These are phyloP conservation scores for Fusarium sp. DNA, from an alignment of 2,329 filamentous ascomycete genomes.

Conservation along the genomic window DNA sequence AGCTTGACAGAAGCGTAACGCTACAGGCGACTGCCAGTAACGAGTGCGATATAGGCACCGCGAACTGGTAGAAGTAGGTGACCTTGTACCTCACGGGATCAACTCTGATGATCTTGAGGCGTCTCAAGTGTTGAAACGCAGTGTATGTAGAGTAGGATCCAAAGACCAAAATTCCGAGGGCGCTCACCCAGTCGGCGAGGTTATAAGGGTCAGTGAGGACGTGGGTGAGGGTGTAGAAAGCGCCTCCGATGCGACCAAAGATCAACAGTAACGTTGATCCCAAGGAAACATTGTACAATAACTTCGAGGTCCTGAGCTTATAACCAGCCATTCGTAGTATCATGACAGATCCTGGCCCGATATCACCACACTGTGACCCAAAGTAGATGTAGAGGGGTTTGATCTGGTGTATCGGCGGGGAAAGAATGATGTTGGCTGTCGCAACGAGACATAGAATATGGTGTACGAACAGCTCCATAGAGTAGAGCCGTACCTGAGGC, in stretches of 20 bases:
- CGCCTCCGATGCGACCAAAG: conserved; percentile 23
- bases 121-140: conserved; percentile 27
- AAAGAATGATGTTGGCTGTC: conserved; percentile 32
- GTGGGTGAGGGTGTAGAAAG: conserved; percentile 29
- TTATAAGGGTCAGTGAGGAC: conserved; percentile 33
- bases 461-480: conserved; percentile 37
- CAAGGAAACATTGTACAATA: conserved; percentile 25
- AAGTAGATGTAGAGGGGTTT: conserved; percentile 41
- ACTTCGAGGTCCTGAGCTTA: conserved; percentile 16
- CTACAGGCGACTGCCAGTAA: conserved; percentile 27
- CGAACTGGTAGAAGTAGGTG: conserved; percentile 4
- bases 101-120: conserved; percentile 21
- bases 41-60: conserved; percentile 30
- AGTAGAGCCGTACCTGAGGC: conserved; percentile 16
- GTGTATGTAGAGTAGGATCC: conserved; percentile 30
- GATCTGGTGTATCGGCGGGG: conserved; percentile 38
- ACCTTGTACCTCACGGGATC: conserved; percentile 14
- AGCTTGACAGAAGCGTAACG: conserved; percentile 18
- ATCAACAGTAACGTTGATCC: conserved; percentile 22
- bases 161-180: conserved; percentile 33
- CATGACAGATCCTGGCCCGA: conserved; percentile 28
- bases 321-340: conserved; percentile 33
- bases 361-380: conserved; percentile 39
- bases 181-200: conserved; percentile 36
- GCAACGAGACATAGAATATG: conserved; percentile 39